Base-by-base conservation (phyloP, 192 early-diverging fungal species). In the Endogone sp. region DNA sequence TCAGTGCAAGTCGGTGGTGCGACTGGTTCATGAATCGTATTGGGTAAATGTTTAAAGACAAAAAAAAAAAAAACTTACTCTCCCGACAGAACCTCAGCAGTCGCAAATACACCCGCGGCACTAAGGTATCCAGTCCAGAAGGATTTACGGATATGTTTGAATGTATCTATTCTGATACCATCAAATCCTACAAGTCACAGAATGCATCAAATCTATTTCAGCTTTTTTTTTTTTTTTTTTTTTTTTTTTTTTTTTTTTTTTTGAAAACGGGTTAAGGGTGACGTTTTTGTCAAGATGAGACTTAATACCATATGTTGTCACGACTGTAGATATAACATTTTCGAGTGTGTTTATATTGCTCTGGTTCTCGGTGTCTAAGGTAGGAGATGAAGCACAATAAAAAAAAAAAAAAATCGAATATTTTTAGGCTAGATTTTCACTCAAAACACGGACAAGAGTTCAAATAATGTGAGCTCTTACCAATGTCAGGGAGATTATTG, bases 161-260 rank as follows among this genome's bases (percentile, higher is more conserved):
- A 76, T 1, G 82, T 76, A 55, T 84, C 82, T 9, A 84, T 67
- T 23, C 82, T 71, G 57, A 85, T 60, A 10, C 72, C 82, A 64
- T 84, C 83, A 26, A 84, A 66, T 22, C 37, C 37, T 49, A 49
- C 6, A 49, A 16, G 16, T 49, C 9, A 49, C 1, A 49, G n/a
- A n/a, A n/a, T n/a, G n/a, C n/a, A n/a, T n/a, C n/a, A n/a, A n/a
- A n/a, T n/a, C n/a, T n/a, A n/a, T n/a, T n/a, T n/a, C n/a, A n/a
- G n/a, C n/a, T n/a, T n/a, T n/a, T n/a, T n/a, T n/a, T n/a, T n/a
- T n/a, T n/a, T n/a, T n/a, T n/a, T n/a, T n/a, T n/a, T n/a, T n/a
- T n/a, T n/a, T n/a, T n/a, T n/a, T n/a, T n/a, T n/a, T n/a, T n/a
- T n/a, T n/a, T n/a, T n/a, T n/a, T n/a, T n/a, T n/a, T n/a, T n/a